phyloP scores from a whole-genome alignment of 495 filamentous ascomycete genomes.

The Penicillium antarcticum region DNA sequence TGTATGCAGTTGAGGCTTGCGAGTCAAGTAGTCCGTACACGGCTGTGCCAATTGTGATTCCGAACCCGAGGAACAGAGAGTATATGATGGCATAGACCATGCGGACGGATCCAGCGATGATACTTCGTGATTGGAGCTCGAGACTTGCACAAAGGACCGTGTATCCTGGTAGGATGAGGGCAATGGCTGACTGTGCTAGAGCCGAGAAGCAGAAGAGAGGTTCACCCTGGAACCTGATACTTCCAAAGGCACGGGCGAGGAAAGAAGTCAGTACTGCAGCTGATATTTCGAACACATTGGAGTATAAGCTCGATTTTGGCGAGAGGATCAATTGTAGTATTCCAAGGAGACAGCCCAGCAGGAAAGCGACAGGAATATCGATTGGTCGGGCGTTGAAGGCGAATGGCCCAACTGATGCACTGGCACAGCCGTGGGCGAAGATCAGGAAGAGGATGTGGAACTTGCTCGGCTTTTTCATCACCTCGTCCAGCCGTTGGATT shows the following conservation, averaged over 20 bases:
- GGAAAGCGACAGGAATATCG: slow-evolving; percentile 83
- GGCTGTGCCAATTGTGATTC: slow-evolving; percentile 90
- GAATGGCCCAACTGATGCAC: slow-evolving; percentile 78
- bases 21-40: slow-evolving; percentile 80
- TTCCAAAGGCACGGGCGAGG: slow-evolving; percentile 82
- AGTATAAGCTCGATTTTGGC: slow-evolving; percentile 69
- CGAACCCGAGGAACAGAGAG: slow-evolving; percentile 93
- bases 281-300: slow-evolving; percentile 89
- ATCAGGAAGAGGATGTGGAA: slow-evolving; percentile 72
- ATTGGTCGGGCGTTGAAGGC: slow-evolving; percentile 84
- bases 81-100: slow-evolving; percentile 98
- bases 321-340: slow-evolving; percentile 77
- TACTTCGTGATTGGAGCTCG: slow-evolving; percentile 80
- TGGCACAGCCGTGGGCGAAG: slow-evolving; percentile 79
- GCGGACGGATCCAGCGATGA: slow-evolving; percentile 87
- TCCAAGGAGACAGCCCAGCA: slow-evolving; percentile 81
- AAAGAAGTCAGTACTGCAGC: slow-evolving; percentile 89
- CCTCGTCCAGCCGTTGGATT: slow-evolving; percentile 62
- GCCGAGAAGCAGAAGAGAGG: slow-evolving; percentile 88
- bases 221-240: slow-evolving; percentile 56
- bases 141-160: slow-evolving; percentile 78
- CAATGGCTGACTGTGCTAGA: slow-evolving; percentile 85
- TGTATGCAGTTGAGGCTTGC: slow-evolving; percentile 69
- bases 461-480: slow-evolving; percentile 60
- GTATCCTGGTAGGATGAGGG: slow-evolving; percentile 88